Conservation (phyloP, 1,284 basidiomycete species). For the Pseudozyma pruni region DNA sequence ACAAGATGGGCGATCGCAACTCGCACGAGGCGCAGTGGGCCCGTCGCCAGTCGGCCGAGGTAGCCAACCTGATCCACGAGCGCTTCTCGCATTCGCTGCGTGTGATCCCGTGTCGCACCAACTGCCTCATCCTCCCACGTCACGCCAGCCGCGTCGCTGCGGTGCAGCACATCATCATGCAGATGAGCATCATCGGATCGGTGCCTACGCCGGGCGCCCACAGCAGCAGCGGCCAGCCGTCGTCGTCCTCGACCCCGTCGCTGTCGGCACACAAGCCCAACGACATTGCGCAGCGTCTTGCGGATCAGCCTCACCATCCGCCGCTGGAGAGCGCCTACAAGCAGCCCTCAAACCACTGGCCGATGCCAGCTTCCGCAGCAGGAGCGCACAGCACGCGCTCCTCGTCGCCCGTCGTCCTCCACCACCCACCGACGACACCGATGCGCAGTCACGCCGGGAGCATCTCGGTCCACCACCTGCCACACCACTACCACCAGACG, state of each 20-base stretch:
- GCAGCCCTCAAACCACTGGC: slow-evolving; percentile 59
- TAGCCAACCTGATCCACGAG: slow-evolving; percentile 83
- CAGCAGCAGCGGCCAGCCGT: slow-evolving; percentile 14
- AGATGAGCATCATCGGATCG: slow-evolving; percentile 47
- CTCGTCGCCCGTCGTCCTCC: slow-evolving; percentile 30
- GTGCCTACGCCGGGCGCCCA: slow-evolving; percentile 8
- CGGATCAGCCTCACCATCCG: slow-evolving; percentile 41
- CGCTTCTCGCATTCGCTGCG: slow-evolving; percentile 65
- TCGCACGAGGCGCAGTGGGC: slow-evolving; percentile 79
- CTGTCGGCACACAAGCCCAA: slow-evolving; percentile 22
- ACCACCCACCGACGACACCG: slow-evolving; percentile 17
- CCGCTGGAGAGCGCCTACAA: slow-evolving; percentile 52
- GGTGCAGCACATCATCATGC: slow-evolving; percentile 70
- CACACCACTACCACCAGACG: slow-evolving; percentile 45
- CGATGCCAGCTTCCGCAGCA: slow-evolving; percentile 18
- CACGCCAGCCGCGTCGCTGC: slow-evolving; percentile 83
- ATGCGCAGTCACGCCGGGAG: slow-evolving; percentile 26
- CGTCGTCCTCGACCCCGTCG: slow-evolving; percentile 28
- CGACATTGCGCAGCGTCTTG: slow-evolving; percentile 36
- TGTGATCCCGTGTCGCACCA: slow-evolving; percentile 56
- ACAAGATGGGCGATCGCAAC: slow-evolving; percentile 69
- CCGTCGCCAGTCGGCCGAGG: slow-evolving; percentile 83
- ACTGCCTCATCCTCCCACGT: slow-evolving; percentile 81
- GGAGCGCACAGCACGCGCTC: slow-evolving; percentile 21
- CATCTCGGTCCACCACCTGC: slow-evolving; percentile 34